phyloP scores from a whole-genome alignment of 2,329 filamentous ascomycete species.

The Tolypocladium tropicale region DNA sequence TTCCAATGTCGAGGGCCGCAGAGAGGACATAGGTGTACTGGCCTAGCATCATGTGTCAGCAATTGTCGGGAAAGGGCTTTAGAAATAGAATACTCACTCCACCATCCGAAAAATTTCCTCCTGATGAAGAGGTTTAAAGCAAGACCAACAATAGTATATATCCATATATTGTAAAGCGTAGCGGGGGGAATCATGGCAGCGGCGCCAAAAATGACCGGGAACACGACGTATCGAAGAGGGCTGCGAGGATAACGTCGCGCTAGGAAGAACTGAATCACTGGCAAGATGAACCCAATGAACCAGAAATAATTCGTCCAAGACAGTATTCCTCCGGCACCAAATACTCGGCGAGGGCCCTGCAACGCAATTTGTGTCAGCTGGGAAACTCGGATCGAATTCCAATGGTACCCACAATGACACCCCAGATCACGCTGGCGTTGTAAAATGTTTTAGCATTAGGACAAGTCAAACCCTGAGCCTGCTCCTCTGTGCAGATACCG shows the following conservation, averaged over 20 bases:
- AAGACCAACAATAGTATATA: conserved; percentile 44
- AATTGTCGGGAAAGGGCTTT: neutral
- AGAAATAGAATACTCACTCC: conserved; percentile 27
- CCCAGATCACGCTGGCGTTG: conserved; percentile 51
- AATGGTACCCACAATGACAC: conserved; percentile 30
- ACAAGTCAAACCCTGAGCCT: conserved; percentile 42
- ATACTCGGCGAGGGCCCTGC: conserved; percentile 23
- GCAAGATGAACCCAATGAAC: conserved; percentile 38
- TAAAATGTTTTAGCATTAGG: conserved; percentile 49
- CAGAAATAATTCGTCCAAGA: conserved; percentile 42
- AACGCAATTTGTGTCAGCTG: neutral
- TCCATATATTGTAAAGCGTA: conserved; percentile 42
- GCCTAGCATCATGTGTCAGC: conserved; percentile 2
- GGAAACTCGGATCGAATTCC: too few relatives aligned
- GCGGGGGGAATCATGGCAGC: conserved; percentile 41
- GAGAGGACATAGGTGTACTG: conserved; percentile 49
- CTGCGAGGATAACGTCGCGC: conserved; percentile 36
- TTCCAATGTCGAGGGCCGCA: conserved; percentile 46
- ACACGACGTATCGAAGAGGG: conserved; percentile 37
- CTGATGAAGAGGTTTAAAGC: conserved; percentile 45
- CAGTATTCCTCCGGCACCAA: conserved; percentile 30
- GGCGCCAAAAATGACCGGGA: conserved; percentile 42
- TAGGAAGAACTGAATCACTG: conserved; percentile 36
- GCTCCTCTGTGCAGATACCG: conserved; percentile 37
- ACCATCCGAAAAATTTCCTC: conserved; percentile 42